phyloP scores from a whole-genome alignment of 305 asterid genomes.

The Rubia balearica region DNA sequence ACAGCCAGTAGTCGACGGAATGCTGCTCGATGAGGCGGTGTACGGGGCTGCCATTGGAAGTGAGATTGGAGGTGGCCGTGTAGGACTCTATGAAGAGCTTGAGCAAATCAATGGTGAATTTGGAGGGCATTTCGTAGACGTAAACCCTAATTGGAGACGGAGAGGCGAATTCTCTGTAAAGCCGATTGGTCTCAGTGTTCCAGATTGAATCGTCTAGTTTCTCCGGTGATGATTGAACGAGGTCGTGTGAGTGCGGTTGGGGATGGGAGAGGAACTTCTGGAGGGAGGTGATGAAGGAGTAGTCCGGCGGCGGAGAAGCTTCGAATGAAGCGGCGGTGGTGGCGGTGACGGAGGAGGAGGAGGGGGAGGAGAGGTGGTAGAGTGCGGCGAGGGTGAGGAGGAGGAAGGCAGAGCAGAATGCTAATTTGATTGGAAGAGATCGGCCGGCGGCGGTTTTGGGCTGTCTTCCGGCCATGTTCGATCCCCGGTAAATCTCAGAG shows the following conservation, averaged over 20 bases:
- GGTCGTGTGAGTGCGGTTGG: neutral
- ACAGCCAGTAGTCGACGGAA: constrained; percentile 92
- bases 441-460: constrained; percentile 16
- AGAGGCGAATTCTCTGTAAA: constrained; percentile 25
- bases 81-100: constrained; percentile 59
- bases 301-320: constrained; percentile 31
- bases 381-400: constrained; percentile 44
- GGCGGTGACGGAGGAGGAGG: constrained; percentile 18
- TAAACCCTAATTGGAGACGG: constrained; percentile 52
- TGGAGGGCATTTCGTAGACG: constrained; percentile 82
- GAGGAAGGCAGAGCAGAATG: constrained; percentile 21
- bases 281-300: constrained; percentile 71
- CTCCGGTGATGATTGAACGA: constrained; percentile 6
- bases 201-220: constrained; percentile 51
- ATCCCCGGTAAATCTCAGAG: neutral
- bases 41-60: constrained; percentile 95
- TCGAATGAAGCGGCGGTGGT: constrained; percentile 18
- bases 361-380: constrained; percentile 36
- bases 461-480: constrained; percentile 60
- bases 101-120: constrained; percentile 87
- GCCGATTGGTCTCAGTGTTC: constrained; percentile 43
- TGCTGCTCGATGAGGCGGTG: constrained; percentile 97
- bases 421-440: constrained; percentile 38
- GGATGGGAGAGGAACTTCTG: constrained; percentile 50
- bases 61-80: constrained; percentile 57